Base-by-base conservation (phyloP, 2,329 filamentous ascomycete genomes). In the Aspergillus arachidicola region DNA sequence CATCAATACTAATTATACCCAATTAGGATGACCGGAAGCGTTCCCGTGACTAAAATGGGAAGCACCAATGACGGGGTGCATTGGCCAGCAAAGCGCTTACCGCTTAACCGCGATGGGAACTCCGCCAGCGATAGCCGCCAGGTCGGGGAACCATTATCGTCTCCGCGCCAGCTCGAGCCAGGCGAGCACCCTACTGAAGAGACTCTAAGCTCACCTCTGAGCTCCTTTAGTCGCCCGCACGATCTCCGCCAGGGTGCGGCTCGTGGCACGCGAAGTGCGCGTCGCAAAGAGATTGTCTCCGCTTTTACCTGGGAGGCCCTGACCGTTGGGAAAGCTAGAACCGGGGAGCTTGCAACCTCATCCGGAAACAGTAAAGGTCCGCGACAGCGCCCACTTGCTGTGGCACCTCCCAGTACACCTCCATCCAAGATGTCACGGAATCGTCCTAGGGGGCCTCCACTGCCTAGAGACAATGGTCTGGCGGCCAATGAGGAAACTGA, bases 401-500 rank as follows among this genome's bases (percentile, higher is more conserved):
- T 51, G 38, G 30, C 51, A 57, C 43, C 41, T 51, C 53, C 56
- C 58, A 53, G 41, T 16, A 23, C 51, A 38, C 32, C 23, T 43
- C 28, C 55, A 12, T n/a, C 53, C 26, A 66, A 59, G 9, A 81
- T 81, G 79, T 81, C 78, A 43, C 76, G 79, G 62, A 80, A 80
- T 67, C 76, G 79, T 58, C 78, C 79, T 55, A 69, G 79, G 55
- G 75, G 73, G 19, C 73, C 74, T 55, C 74, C 75, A 12, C 64
- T 71, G 45, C 74, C 76, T 61, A 73, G 78, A 55, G 78, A 80
- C 66, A 80, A 80, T 71, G 78, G 78, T 28, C 72, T 77, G n/a
- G 78, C 77, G 21, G 78, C 77, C 36, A 80, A 79, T 58, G 79
- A 81, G 70, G 79, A 81, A 63, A 76, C 79, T 63, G 78, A 81